These are phyloP conservation scores for Gossypium turneri DNA, from an alignment of 345 rosid species.

Conservation along the genomic window DNA sequence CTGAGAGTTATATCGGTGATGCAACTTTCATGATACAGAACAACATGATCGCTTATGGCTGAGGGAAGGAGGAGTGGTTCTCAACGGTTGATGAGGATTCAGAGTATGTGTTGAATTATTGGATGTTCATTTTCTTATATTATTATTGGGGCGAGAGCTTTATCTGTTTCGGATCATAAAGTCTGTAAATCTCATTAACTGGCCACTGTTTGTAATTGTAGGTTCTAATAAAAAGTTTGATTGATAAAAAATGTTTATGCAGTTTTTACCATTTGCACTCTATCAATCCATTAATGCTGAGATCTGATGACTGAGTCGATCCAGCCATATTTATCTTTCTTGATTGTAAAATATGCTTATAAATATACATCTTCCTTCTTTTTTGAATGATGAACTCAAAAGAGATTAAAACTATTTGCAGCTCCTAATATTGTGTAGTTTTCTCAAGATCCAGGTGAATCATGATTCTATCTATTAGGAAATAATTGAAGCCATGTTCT, in stretches of 20 bases:
- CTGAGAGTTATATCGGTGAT: too few species aligned
- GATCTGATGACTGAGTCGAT: neutral
- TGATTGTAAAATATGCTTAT: neutral
- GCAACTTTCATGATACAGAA: too few species aligned
- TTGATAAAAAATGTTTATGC: neutral
- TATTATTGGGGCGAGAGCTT: neutral
- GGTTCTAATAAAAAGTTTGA: neutral
- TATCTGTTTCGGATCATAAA: neutral
- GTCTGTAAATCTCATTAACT: neutral
- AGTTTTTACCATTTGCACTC: neutral
- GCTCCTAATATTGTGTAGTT: too few species aligned
- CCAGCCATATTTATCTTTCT: neutral
- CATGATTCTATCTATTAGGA: too few species aligned
- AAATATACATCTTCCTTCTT: too few species aligned
- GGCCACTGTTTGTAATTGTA: neutral
- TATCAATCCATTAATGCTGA: neutral
- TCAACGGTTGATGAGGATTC: slow-evolving; percentile 36
- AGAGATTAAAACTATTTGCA: neutral
- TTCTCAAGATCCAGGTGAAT: too few species aligned
- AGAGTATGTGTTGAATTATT: slow-evolving; percentile 31
- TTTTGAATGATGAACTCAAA: neutral
- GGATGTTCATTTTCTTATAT: neutral
- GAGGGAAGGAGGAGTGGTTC: slow-evolving; percentile 28
- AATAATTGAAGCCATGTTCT: neutral
- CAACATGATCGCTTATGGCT: slow-evolving; percentile 31